Evolutionary conservation across 345 rosid species (phyloP), one percentile per base, ranked within the genome.

Genomic region (Gossypium mustelinum): DNA sequence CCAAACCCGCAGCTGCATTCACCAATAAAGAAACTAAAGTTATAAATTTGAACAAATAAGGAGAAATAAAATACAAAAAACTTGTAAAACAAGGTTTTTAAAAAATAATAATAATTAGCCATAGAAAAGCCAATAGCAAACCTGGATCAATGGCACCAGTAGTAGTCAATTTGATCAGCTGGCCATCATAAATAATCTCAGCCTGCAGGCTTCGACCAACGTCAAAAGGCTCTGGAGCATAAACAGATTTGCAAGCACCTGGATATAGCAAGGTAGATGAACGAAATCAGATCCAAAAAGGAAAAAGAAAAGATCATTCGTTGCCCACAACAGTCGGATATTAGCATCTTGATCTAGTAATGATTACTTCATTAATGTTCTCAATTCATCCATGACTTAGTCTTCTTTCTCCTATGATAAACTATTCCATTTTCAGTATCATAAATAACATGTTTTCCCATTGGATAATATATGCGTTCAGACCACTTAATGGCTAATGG

Each of bases 181-280:
- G 89, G 65, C 89, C 86, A 77, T 89, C 89, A 20, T 27, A 81
- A 48, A 71, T 50, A 63, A 92, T 83, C 77, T 96, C 97, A 76
- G 86, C 95, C 84, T 87, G 91, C 78, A 96, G 83, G 67, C 78
- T 27, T 76, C 89, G 83, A 16, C 97, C 96, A 75, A 92, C 98
- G 68, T 94, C 98, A 62, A 81, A 86, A 77, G 98, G 97, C 87
- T 94, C 98, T 0, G 95, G 97, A 74, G 99, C 99, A 78, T 96
- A 96, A 69, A 86, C 84, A 68, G 87, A 75, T 88, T 92, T 96
- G 18, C 90, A 92, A 60, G 98, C 98, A 79, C 98, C 99, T 95
- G 87, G 60, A 84, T 29, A 64, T 29, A 63, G 66, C 25, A 85
- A 80, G 48, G 18, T 22, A 75, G 24, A 14, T 7, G 6, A 70